phyloP scores from a whole-genome alignment of 768 basidiomycete genomes.

The Chalciporus piperatus region DNA sequence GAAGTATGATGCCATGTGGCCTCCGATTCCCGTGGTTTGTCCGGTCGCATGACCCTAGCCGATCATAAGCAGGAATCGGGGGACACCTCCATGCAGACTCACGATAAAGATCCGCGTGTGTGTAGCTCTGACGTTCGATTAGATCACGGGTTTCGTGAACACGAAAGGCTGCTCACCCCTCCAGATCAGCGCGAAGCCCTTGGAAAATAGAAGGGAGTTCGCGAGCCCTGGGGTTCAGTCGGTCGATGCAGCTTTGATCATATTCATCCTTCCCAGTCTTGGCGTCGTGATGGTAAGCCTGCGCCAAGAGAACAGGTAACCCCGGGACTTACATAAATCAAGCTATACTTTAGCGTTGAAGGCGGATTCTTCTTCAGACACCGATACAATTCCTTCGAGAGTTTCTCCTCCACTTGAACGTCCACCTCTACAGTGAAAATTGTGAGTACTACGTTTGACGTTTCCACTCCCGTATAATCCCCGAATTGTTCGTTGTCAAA shows the following conservation, averaged over 20 bases:
- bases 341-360: neutral
- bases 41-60: neutral
- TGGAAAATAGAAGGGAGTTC: neutral
- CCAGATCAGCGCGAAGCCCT: constrained; percentile 8
- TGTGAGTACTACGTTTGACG: constrained; percentile 23
- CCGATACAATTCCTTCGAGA: neutral
- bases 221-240: neutral
- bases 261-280: constrained; percentile 8
- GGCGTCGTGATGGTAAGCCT: neutral
- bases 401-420: neutral
- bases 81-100: constrained; percentile 16
- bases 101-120: constrained; percentile 80
- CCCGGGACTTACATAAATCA: constrained; percentile 1
- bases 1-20: too few species aligned
- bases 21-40: neutral
- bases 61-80: neutral
- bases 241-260: neutral
- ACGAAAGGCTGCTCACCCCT: constrained; percentile 4
- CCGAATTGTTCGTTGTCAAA: too few species aligned
- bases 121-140: constrained; percentile 44
- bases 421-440: constrained; percentile 24
- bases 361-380: constrained; percentile 5
- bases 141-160: neutral
- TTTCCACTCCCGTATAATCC: constrained; percentile 31
- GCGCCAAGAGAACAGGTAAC: neutral